Conservation (phyloP, 805 yeast genomes). For the Nakazawaea molendinolei region DNA sequence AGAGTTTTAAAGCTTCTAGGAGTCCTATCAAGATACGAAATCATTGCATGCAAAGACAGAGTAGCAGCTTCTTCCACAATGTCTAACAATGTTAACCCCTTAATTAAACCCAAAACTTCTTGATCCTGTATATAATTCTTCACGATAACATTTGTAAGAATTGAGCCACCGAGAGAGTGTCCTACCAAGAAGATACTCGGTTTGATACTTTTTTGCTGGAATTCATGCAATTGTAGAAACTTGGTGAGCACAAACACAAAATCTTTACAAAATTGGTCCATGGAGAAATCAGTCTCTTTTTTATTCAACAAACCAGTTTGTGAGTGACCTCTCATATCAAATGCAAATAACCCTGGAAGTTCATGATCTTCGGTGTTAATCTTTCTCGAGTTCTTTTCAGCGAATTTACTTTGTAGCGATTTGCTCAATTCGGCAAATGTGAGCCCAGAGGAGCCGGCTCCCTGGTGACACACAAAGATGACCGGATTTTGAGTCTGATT, state of each 20-base stretch:
- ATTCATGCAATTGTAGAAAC: constrained; percentile 24
- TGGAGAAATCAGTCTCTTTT: constrained; percentile 30
- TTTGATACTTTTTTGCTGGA: constrained; percentile 14
- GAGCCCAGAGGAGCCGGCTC: constrained; percentile 88
- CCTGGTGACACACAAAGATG: constrained; percentile 77
- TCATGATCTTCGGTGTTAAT: constrained; percentile 22
- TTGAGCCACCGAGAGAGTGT: constrained; percentile 90
- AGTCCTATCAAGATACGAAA: constrained; percentile 52
- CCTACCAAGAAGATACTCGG: constrained; percentile 61
- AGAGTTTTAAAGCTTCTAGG: constrained; percentile 53
- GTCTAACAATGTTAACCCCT: constrained; percentile 77
- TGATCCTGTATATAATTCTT: constrained; percentile 16
- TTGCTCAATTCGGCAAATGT: constrained; percentile 58
- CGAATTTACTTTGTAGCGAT: constrained; percentile 33
- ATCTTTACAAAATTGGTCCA: constrained; percentile 54
- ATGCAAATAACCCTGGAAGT: constrained; percentile 58
- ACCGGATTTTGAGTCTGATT: constrained; percentile 33
- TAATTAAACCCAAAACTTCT: constrained; percentile 25
- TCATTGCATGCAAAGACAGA: constrained; percentile 61
- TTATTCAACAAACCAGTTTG: constrained; percentile 26
- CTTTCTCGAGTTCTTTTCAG: constrained; percentile 16
- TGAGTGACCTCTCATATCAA: constrained; percentile 89
- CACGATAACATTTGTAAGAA: constrained; percentile 49
- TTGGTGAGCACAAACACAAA: constrained; percentile 38
- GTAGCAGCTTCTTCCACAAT: constrained; percentile 93